Conservation (phyloP, 2,329 filamentous ascomycete species). For the Cryoendolithus antarcticus region DNA sequence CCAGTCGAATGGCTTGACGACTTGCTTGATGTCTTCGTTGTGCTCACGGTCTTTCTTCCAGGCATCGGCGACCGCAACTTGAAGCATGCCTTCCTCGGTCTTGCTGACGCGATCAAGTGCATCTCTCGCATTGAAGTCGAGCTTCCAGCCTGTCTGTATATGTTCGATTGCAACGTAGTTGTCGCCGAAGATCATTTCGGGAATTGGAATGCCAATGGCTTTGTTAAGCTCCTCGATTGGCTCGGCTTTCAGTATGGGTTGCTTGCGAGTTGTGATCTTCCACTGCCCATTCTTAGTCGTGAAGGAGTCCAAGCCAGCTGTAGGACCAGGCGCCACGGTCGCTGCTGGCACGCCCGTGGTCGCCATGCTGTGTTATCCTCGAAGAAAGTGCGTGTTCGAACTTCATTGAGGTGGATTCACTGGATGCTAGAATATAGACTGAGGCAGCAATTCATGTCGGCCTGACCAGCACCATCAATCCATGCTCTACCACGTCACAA, state of each 20-base stretch:
- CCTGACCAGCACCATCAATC: too few species aligned
- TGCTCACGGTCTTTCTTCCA: constrained; percentile 62
- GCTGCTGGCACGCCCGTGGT: constrained; percentile 32
- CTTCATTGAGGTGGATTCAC: too few species aligned
- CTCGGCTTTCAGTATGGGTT: constrained; percentile 84
- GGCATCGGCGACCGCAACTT: constrained; percentile 81
- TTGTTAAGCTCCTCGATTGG: constrained; percentile 78
- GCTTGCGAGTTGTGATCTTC: constrained; percentile 66
- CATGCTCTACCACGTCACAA: too few species aligned
- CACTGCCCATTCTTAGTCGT: constrained; percentile 20
- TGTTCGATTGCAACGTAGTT: constrained; percentile 72
- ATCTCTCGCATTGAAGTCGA: constrained; percentile 74
- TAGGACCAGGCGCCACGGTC: constrained; percentile 2
- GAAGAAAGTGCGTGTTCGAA: too few species aligned
- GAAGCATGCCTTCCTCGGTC: constrained; percentile 79
- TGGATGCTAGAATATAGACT: too few species aligned
- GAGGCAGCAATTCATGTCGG: too few species aligned
- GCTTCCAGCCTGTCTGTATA: constrained; percentile 58
- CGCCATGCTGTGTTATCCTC: constrained; percentile 27
- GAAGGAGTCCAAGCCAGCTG: constrained; percentile 9
- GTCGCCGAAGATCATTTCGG: constrained; percentile 99
- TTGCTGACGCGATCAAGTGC: constrained; percentile 89
- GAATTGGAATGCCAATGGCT: constrained; percentile 71
- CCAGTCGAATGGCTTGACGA: constrained; percentile 96
- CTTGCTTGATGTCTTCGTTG: constrained; percentile 75